Evolutionary conservation across 441 rosid species (phyloP).

Genomic region (Gossypium lobatum): DNA sequence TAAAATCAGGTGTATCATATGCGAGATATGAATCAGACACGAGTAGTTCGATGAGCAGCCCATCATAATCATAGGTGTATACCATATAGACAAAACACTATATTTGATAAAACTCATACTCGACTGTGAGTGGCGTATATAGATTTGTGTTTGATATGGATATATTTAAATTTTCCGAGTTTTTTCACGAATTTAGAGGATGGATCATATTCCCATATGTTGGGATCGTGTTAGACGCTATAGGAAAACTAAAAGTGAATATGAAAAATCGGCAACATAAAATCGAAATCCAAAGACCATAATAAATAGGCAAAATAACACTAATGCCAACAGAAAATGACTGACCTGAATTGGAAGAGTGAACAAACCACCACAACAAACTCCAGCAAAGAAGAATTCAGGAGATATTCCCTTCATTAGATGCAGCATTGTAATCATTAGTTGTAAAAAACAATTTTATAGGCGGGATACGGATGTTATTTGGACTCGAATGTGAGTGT

Average conservation of each 20-base stretch:
- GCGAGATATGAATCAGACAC: too few species aligned
- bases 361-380: constrained; percentile 78
- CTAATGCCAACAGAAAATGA: constrained; percentile 1
- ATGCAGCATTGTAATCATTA: constrained; percentile 1
- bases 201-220: neutral
- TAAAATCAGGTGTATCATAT: neutral
- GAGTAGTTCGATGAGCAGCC: neutral
- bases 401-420: constrained; percentile 58
- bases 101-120: neutral
- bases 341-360: constrained; percentile 77
- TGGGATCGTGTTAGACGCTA: neutral
- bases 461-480: neutral
- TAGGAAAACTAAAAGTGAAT: neutral
- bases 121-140: neutral
- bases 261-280: neutral
- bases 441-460: neutral
- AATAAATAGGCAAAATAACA: neutral
- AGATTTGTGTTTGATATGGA: neutral
- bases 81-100: neutral
- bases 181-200: neutral
- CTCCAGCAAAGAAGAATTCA: constrained; percentile 80
- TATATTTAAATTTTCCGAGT: neutral
- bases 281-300: neutral
- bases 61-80: neutral
- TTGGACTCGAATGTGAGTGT: too few species aligned